Percentiles rank a stretch among this genome's conserved stretches.
Evolutionary conservation across 768 basidiomycete genomes (phyloP).

Genomic region (Naematelia aurantialba): DNA sequence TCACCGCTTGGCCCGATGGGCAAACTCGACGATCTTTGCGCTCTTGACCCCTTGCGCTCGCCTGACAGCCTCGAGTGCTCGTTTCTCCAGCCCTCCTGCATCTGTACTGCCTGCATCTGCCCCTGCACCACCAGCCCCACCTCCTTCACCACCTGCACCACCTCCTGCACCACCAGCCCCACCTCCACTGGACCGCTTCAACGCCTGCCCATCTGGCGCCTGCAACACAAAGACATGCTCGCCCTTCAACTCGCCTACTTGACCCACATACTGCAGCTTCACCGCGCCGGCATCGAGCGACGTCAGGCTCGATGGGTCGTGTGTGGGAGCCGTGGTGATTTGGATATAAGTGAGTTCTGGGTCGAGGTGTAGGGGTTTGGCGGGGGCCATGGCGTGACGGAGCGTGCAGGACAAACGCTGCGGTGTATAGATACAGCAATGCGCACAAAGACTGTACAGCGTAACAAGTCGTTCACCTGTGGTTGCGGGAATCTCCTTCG

Average conservation of each 20-base stretch:
- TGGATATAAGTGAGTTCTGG: slow-evolving; percentile 35
- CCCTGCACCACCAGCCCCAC: not conserved
- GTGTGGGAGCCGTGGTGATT: slow-evolving; percentile 23
- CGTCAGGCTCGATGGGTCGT: slow-evolving; percentile 4
- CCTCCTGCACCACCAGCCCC: not conserved
- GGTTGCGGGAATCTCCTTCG: too few relatives aligned
- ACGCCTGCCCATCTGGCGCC: slow-evolving; percentile 6
- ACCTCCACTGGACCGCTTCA: slow-evolving; percentile 16
- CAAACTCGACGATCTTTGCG: slow-evolving; percentile 31
- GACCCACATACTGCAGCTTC: slow-evolving; percentile 26
- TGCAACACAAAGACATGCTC: slow-evolving; percentile 37
- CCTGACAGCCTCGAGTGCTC: slow-evolving; percentile 19
- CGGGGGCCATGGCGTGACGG: not conserved
- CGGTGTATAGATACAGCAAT: too few relatives aligned
- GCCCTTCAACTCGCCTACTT: slow-evolving; percentile 37
- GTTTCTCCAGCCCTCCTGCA: not conserved
- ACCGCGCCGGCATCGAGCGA: not conserved
- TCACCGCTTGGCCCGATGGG: slow-evolving; percentile 32
- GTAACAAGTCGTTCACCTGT: too few relatives aligned
- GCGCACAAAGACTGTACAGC: too few relatives aligned
- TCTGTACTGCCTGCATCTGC: not conserved
- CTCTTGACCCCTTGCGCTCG: slow-evolving; percentile 26
- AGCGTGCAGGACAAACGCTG: not conserved
- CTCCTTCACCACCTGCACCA: not conserved
- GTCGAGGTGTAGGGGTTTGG: slow-evolving; percentile 29